These are phyloP conservation scores for Rhizopus sp. DNA, from an alignment of 371 early-diverging fungal species.

Conservation along the genomic window DNA sequence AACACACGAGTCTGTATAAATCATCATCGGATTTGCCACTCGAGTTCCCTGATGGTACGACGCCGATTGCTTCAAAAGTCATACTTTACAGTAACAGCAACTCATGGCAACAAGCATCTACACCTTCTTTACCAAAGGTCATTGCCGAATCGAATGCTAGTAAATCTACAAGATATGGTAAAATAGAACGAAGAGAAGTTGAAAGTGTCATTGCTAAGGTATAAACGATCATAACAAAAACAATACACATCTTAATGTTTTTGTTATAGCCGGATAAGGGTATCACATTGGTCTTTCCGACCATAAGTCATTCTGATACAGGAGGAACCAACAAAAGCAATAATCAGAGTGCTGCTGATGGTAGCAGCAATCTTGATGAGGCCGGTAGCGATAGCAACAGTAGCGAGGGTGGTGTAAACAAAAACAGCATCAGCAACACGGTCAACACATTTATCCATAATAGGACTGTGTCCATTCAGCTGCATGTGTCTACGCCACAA, in stretches of 20 bases:
- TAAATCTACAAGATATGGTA: conserved; percentile 39
- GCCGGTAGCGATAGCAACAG: neutral
- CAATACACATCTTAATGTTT: neutral
- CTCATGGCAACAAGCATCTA: conserved; percentile 53
- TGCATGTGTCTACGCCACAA: conserved; percentile 60
- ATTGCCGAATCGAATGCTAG: conserved; percentile 45
- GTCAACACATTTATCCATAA: conserved; percentile 15
- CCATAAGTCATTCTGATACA: conserved; percentile 24
- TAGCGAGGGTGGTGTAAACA: conserved; percentile 1
- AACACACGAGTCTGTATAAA: conserved; percentile 51
- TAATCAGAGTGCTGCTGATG: neutral
- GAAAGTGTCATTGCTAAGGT: conserved; percentile 57
- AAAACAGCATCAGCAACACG: conserved; percentile 23
- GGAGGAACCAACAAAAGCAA: conserved; percentile 12
- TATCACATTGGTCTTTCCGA: conserved; percentile 37
- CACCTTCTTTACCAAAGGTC: conserved; percentile 45
- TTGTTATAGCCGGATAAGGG: conserved; percentile 41
- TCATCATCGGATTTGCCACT: conserved; percentile 63
- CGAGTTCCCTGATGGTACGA: conserved; percentile 77
- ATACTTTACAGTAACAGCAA: conserved; percentile 54
- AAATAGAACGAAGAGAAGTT: conserved; percentile 43
- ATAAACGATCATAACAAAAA: conserved; percentile 1
- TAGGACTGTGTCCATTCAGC: conserved; percentile 37
- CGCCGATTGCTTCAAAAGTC: conserved; percentile 68
- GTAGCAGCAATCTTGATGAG: neutral